Evolutionary conservation across 805 yeast species (phyloP).

Genomic region (Tetrapisispora nanseiensis): DNA sequence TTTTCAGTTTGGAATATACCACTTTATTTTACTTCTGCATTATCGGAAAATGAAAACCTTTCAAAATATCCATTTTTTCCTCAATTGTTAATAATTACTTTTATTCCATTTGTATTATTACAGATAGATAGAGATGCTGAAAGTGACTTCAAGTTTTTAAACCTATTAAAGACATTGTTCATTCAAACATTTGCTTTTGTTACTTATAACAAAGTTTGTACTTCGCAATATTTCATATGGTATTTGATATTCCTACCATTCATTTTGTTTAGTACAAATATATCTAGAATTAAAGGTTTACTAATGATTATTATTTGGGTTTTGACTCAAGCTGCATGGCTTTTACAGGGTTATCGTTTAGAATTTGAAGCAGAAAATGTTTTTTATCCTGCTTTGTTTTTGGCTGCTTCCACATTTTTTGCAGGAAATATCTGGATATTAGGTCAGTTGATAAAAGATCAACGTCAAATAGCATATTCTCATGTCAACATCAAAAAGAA

Average conservation of each 20-base stretch:
- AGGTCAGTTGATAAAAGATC: conserved; percentile 43
- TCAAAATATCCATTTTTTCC: conserved; percentile 68
- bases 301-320: conserved; percentile 51
- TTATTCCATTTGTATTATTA: conserved; percentile 8
- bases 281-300: conserved; percentile 33
- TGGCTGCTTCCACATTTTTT: conserved; percentile 50
- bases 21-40: conserved; percentile 51
- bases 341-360: conserved; percentile 61
- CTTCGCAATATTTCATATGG: conserved; percentile 96
- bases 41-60: conserved; percentile 4
- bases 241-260: conserved; percentile 78
- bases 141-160: conserved; percentile 24
- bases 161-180: conserved; percentile 47
- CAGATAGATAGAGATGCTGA: conserved; percentile 8
- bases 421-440: conserved; percentile 51
- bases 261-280: conserved; percentile 40
- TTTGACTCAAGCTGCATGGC: conserved; percentile 65
- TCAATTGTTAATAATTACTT: conserved; percentile 43
- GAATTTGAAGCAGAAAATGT: conserved; percentile 70
- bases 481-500: not conserved
- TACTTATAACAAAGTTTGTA: conserved; percentile 70
- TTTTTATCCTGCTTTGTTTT: conserved; percentile 50
- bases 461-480: not conserved
- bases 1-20: conserved; percentile 78
- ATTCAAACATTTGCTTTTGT: conserved; percentile 74